Evolutionary conservation across 306 rosid species (phyloP).

Genomic region (Cucurbita argyrosperma): DNA sequence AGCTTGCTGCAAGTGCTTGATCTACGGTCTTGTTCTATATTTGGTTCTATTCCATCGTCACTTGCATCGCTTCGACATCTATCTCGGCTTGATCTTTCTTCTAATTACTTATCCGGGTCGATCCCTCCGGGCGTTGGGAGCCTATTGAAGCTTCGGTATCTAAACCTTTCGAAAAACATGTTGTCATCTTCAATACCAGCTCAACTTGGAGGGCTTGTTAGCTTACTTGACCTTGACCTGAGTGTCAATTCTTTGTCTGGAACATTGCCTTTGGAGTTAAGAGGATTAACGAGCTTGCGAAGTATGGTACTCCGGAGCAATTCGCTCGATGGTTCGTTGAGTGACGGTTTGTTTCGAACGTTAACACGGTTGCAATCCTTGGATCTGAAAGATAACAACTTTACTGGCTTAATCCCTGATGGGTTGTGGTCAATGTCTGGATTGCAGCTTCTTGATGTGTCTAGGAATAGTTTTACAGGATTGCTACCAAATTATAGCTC

Average conservation of each 20-base stretch:
- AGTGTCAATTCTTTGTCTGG: constrained; percentile 50
- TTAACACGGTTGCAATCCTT: constrained; percentile 32
- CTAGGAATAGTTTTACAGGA: constrained; percentile 59
- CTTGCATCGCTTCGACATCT: constrained; percentile 44
- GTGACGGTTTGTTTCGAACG: constrained; percentile 23
- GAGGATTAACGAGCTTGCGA: constrained; percentile 41
- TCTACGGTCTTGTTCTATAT: constrained; percentile 63
- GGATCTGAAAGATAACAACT: constrained; percentile 40
- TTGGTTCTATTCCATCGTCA: constrained; percentile 42
- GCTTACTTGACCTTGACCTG: constrained; percentile 76
- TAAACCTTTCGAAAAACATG: constrained; percentile 61
- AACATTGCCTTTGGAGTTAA: constrained; percentile 32
- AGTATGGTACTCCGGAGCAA: constrained; percentile 35
- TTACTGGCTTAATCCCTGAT: constrained; percentile 42
- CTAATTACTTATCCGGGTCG: constrained; percentile 42
- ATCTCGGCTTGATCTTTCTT: constrained; percentile 49
- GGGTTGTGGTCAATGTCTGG: constrained; percentile 47
- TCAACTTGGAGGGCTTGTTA: constrained; percentile 39
- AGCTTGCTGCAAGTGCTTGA: constrained; percentile 46
- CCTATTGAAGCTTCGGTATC: constrained; percentile 40
- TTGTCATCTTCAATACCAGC: constrained; percentile 48
- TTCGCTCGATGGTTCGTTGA: constrained; percentile 42
- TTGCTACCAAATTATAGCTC: constrained; percentile 43
- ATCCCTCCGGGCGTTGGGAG: constrained; percentile 41
- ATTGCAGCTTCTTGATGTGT: constrained; percentile 47